phyloP scores from a whole-genome alignment of 2,329 filamentous ascomycete genomes.

The Rhynchosporium agropyri region DNA sequence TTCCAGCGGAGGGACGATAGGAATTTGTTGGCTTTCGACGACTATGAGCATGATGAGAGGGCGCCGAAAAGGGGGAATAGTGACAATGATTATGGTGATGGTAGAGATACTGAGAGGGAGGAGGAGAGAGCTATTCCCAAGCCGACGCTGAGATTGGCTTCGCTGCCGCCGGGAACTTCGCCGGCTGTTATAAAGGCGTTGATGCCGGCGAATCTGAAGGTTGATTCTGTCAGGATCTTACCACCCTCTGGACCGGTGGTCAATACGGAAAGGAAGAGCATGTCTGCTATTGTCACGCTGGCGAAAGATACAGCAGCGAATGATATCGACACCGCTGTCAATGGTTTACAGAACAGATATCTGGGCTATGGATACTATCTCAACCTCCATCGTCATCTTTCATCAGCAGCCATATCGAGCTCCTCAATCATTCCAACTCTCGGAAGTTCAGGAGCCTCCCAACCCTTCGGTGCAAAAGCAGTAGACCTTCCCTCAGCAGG shows the following conservation, averaged over 20 bases:
- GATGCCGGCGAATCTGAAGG: constrained; percentile 60
- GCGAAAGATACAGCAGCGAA: constrained; percentile 78
- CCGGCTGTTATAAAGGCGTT: constrained; percentile 62
- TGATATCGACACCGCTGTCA: constrained; percentile 81
- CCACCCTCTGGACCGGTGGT: constrained; percentile 53
- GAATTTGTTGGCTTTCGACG: constrained; percentile 41
- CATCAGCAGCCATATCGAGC: constrained; percentile 68
- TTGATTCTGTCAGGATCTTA: constrained; percentile 75
- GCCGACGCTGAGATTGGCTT: constrained; percentile 63
- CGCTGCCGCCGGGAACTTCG: constrained; percentile 62
- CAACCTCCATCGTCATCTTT: constrained; percentile 78
- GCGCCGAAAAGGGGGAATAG: constrained; percentile 33
- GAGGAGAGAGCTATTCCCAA: constrained; percentile 60
- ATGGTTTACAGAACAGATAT: constrained; percentile 78
- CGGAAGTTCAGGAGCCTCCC: constrained; percentile 48
- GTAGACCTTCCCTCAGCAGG: constrained; percentile 50
- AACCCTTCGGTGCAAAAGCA: constrained; percentile 78
- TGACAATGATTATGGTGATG: constrained; percentile 46
- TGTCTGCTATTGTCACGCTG: constrained; percentile 78
- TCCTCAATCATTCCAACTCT: constrained; percentile 49
- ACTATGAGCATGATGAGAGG: constrained; percentile 38
- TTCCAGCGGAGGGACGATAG: constrained; percentile 45
- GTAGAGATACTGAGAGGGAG: constrained; percentile 47
- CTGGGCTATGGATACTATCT: constrained; percentile 84
- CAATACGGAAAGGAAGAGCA: constrained; percentile 67